Evolutionary conservation across 2,329 filamentous ascomycete genomes (phyloP), one percentile per base, ranked within the genome.

Genomic region (Harringtonia lauricola): DNA sequence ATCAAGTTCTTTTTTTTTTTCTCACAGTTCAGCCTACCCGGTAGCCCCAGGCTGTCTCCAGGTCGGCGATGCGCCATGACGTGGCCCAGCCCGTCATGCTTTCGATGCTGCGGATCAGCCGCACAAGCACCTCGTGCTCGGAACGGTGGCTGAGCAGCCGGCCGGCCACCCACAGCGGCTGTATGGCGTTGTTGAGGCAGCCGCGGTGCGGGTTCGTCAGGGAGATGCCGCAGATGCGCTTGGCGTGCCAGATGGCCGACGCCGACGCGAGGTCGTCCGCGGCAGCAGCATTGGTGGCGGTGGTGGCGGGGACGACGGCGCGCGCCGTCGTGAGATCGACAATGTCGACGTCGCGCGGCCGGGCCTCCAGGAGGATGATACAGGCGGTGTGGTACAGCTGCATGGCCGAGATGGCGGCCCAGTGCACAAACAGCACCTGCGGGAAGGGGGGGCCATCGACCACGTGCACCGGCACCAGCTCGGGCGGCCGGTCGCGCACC

Each of bases 381-480:
- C 68, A 72, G 9, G 70, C 65, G 0, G 74, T 74, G 49, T 78
- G 74, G 37, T 76, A 73, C 0, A 78, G 60, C 49, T 77, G 73
- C 41, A 72, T 76, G 0, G 68, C 68, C 0, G 72, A 76, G 22
- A 77, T 77, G 4, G 69, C 72, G 1, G 71, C 68, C 64, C 66
- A 72, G 45, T 72, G 67, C 2, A 65, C 54, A 51, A 72, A 78
- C 1, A 76, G 60, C 2, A 76, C 66, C 36, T 68, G 62, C 1
- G 71, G 71, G 46, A 74, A 76, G 2, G 68, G 67, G 8, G 58
- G 56, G 3, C 59, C 60, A 28, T 62, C 58, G n/a, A 65, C 59
- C 3, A 58, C 65, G 33, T 66, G 60, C 14, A 72, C 60, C 0
- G 72, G 67, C 7, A 59, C 51, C 24, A 76, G 57, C 42, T 72